Evolutionary conservation across 768 basidiomycete species (phyloP), one percentile per base, ranked within the genome.

Genomic region (Lentinula sp.): DNA sequence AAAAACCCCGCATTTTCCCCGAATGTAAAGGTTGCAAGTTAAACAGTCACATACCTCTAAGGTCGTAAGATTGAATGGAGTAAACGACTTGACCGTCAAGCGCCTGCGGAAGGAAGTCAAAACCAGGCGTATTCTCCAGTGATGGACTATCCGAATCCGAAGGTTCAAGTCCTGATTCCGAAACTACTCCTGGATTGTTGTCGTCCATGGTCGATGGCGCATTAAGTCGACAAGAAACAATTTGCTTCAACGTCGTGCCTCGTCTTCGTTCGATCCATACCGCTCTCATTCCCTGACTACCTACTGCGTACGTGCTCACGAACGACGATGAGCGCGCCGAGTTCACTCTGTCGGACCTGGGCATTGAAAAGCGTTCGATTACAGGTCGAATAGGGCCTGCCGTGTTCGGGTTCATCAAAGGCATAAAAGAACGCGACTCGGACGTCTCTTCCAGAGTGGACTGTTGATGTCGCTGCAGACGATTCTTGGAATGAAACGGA

Each of bases 211-310:
- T 48, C 62, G 65, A 7, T 53, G 57, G 50, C 34, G 46, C 35
- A 65, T 57, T 55, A 60, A 59, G 21, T 9, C 43, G 58, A 39
- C 82, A 83, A 1, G 79, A 77, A 35, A 80, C 72, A 1, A 84
- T 73, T 43, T 80, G 75, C 37, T 81, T 66, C n/a, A 69, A 56
- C 15, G 76, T 76, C 54, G 72, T 78, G 13, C 74, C 71, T 34
- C 78, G 69, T 65, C 72, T 73, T 16, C 84, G 75, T 68, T 84
- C 82, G 5, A 85, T 70, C 84, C 85, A 86, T 4, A 84, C 70
- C 4, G 81, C 84, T 2, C 84, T 76, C 55, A 73, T 77, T 0
- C 79, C 82, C 62, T 80, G 75, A 0, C 75, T 69, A 5, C 84
- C 84, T 3, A 85, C 65, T 1, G 71, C 69, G 63, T 78, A 78